Base-by-base conservation (phyloP, 2,329 filamentous ascomycete genomes). In the Fusarium chlamydosporum region DNA sequence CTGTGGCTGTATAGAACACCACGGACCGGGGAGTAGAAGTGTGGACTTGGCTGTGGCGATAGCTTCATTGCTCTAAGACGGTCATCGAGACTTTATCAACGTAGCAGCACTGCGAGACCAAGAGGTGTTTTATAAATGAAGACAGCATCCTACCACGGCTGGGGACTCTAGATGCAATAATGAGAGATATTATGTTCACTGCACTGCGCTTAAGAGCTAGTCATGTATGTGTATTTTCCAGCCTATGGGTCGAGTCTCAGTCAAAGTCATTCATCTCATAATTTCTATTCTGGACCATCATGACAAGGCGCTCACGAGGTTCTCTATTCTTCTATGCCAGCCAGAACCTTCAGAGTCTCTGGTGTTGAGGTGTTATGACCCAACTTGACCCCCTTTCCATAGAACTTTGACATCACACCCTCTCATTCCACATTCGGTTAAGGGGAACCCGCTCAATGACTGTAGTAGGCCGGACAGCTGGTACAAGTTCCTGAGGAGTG, bases 1-100 rank as follows among this genome's bases (percentile, higher is more conserved):
- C 37, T 9, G 23, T 40, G 34, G 8, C 4, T 26, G 26, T 13
- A 10, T 16, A 41, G 64, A 74, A 74, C 72, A 74, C 72, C 63
- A 74, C 38, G 16, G 52, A 31, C 52, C 45, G 34, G 70, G 70
- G 37, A 20, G 46, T 53, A 29, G 45, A 59, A 45, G 61, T 34
- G 56, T 62, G 34, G 29, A 27, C 45, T 38, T 23, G 10, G 33
- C 38, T 35, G n/a, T 66, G 47, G 59, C 46, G 66, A 74, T 74
- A 41, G 59, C 72, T 66, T 74, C 72, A 67, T 40, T 9, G 8
- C 15, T 23, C 12, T 3, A 33, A 7, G 8, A 20, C 10, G 4
- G 20, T 6, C 20, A 13, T 23, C n/a, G 7, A 13, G 16, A 26
- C 26, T 20, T 23, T 29, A n/a, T 20, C 3, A 5, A 33, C 27